These are phyloP conservation scores for Fusarium kyushuense DNA, from an alignment of 2,329 filamentous ascomycete species.

Conservation along the genomic window DNA sequence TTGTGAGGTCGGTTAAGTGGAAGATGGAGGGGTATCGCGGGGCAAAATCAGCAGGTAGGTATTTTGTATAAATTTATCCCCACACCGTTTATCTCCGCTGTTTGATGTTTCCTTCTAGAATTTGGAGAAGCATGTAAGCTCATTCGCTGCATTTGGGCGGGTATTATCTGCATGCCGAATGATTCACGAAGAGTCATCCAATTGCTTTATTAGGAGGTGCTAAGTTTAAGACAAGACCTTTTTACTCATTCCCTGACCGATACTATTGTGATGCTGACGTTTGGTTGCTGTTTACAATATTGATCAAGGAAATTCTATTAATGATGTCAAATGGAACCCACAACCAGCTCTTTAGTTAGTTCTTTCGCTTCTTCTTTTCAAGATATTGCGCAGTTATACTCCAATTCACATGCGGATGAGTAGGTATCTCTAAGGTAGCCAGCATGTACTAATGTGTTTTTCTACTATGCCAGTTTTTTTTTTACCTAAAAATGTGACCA, in stretches of 20 bases:
- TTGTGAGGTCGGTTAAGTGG: constrained; percentile 6
- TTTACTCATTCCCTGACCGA: neutral
- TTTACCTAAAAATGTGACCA: neutral
- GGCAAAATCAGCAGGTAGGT: constrained; percentile 20
- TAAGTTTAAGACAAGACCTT: neutral
- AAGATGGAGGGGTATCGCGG: constrained; percentile 38
- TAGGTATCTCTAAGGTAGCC: too few species aligned
- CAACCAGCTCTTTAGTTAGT: neutral
- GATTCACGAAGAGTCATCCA: constrained; percentile 38
- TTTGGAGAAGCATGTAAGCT: constrained; percentile 25
- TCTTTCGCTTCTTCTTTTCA: too few species aligned
- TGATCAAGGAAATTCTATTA: neutral
- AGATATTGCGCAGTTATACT: neutral
- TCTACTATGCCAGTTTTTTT: neutral
- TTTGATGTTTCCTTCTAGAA: constrained; percentile 25
- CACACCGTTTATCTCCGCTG: constrained; percentile 18
- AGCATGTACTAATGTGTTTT: too few species aligned
- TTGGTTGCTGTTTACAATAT: neutral
- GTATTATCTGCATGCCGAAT: constrained; percentile 22
- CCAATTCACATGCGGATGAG: too few species aligned
- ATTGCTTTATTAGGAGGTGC: neutral
- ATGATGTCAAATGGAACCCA: neutral
- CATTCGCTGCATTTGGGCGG: constrained; percentile 14
- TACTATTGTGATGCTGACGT: neutral
- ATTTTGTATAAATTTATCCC: constrained; percentile 10